Evolutionary conservation across 2,329 filamentous ascomycete genomes (phyloP).

Genomic region (Aspergillus nomiae): DNA sequence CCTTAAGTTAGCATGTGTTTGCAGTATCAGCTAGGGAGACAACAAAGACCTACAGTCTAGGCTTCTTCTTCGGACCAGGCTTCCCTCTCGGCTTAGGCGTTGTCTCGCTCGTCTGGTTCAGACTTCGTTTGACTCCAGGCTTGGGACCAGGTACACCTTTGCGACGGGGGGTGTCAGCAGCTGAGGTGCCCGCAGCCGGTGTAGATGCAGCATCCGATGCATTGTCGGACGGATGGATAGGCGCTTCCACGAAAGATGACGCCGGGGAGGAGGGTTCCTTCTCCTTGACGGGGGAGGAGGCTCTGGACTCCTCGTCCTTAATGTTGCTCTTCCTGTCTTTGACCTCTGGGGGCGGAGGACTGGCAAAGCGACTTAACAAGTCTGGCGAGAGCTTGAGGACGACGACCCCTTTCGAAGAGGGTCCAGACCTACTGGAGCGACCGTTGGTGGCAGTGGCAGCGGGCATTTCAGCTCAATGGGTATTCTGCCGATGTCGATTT

Average conservation of each 20-base stretch:
- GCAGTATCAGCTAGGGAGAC: background rate
- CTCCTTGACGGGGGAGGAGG: conserved; percentile 26
- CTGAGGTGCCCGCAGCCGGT: conserved; percentile 42
- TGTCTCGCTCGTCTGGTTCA: conserved; percentile 58
- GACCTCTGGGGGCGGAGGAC: conserved; percentile 21
- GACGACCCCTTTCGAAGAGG: conserved; percentile 34
- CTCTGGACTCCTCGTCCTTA: conserved; percentile 17
- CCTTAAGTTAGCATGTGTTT: conserved; percentile 4
- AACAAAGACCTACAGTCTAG: conserved; percentile 72
- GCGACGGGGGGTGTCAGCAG: conserved; percentile 63
- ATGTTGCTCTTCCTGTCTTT: conserved; percentile 23
- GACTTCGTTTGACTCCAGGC: conserved; percentile 61
- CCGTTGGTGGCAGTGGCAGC: conserved; percentile 35
- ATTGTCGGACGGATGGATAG: conserved; percentile 43
- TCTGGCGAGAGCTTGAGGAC: conserved; percentile 43
- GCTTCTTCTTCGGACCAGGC: conserved; percentile 96
- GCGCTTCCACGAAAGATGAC: conserved; percentile 37
- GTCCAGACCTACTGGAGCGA: conserved; percentile 36
- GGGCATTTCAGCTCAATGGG: conserved; percentile 7
- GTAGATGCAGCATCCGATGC: conserved; percentile 44
- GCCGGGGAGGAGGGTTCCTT: conserved; percentile 40
- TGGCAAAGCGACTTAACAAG: conserved; percentile 39
- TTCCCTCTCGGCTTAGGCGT: conserved; percentile 75
- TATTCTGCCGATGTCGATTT: background rate
- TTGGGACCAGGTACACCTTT: conserved; percentile 74